Evolutionary conservation across 1,139 yeast species (phyloP), one percentile per base, ranked within the genome.

Genomic region (Entelexis sorbosivorans): DNA sequence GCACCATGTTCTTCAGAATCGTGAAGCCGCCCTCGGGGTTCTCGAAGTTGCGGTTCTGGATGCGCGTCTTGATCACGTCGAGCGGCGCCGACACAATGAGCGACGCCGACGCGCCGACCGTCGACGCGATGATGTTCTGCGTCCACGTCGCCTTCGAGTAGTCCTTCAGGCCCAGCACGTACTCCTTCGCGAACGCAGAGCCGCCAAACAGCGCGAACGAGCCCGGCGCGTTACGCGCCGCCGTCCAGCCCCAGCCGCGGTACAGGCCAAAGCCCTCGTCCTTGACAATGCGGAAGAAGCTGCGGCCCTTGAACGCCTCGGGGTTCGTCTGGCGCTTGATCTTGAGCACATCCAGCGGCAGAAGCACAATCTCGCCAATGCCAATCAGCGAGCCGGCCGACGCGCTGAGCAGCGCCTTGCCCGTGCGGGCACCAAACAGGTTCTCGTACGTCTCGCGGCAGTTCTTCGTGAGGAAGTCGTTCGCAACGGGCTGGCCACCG

Each of bases 221-320:
- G 53, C 99, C 99, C 38, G 99, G 99, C 3, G 97, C 97, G 67
- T 91, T 91, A 77, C 99, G 82, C 48, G 99, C 99, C 61, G 95
- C 95, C 56, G 99, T 91, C 99, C 99, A 91, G 54, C 97, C 97
- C 95, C 97, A 89, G 60, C 99, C 99, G 68, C 96, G 78, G 74
- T 91, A 91, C 63, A 91, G 75, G 36, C 91, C 88, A 57, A 87
- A 76, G 22, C 98, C 98, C 72, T 93, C 98, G 65, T 91, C 98
- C 51, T 75, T 66, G 58, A 91, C 66, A 63, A 91, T 87, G 62
- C 78, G 83, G 58, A 88, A 56, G 72, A 91, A 88, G 11, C 98
- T 97, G 74, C 98, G 84, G 62, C 99, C 99, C 69, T 81, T 82
- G 78, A 91, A 91, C 24, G 98, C 75, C 69, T 91, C 98, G 14